Percentiles rank a stretch among this genome's conserved stretches.
Evolutionary conservation across 1,284 basidiomycete genomes (phyloP).

Genomic region (Marasmius fiardii): DNA sequence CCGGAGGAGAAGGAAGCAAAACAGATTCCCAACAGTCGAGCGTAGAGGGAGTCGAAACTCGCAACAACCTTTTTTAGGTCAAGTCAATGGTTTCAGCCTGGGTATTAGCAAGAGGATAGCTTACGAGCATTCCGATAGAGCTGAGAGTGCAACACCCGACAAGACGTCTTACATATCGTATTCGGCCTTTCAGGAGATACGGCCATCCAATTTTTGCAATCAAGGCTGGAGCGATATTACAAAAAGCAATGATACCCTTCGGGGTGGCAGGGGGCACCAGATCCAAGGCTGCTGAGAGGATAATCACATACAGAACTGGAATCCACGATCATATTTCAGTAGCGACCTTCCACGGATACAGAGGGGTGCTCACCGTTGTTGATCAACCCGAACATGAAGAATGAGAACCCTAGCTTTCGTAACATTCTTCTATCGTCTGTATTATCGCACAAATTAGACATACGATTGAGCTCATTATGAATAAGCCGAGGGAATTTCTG

Average conservation of each 20-base stretch:
- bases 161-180: slow-evolving; percentile 77
- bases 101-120: slow-evolving; percentile 14
- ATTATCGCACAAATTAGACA: neutral
- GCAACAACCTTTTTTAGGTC: slow-evolving; percentile 70
- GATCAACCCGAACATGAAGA: slow-evolving; percentile 59
- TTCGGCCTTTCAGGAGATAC: slow-evolving; percentile 79
- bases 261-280: slow-evolving; percentile 88
- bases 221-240: slow-evolving; percentile 83
- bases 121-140: slow-evolving; percentile 79
- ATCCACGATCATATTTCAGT: neutral
- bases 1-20: slow-evolving; percentile 91
- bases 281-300: slow-evolving; percentile 93
- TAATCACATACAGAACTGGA: slow-evolving; percentile 90
- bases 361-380: slow-evolving; percentile 44
- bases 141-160: slow-evolving; percentile 73
- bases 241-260: slow-evolving; percentile 91
- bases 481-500: neutral
- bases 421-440: slow-evolving; percentile 18
- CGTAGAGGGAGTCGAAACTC: slow-evolving; percentile 61
- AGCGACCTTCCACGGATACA: neutral
- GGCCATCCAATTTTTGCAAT: slow-evolving; percentile 93
- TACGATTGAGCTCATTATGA: neutral
- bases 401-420: slow-evolving; percentile 45
- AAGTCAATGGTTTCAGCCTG: neutral
- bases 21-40: slow-evolving; percentile 83